Percentiles rank a stretch among this genome's conserved stretches.
phyloP scores from a whole-genome alignment of 179 eudicot genomes.

The Beta corolliflora region DNA sequence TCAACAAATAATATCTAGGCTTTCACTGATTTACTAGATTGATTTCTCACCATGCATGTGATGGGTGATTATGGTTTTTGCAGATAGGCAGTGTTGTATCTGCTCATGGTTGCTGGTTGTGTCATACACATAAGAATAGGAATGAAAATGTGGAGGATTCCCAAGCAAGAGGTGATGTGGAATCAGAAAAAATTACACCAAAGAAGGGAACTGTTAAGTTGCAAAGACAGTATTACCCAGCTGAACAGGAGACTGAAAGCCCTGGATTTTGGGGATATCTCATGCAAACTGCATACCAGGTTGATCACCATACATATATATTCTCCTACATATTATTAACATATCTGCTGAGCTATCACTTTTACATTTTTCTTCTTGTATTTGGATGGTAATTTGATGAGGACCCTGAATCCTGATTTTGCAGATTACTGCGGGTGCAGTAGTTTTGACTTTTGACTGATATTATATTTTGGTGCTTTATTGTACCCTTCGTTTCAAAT shows the following conservation, averaged over 20 bases:
- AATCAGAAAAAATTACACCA: slow-evolving; percentile 17
- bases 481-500: slow-evolving; percentile 56
- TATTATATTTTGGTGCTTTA: slow-evolving; percentile 71
- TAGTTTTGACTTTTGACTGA: slow-evolving; percentile 68
- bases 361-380: neutral
- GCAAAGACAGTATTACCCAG: slow-evolving; percentile 34
- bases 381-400: neutral
- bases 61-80: neutral
- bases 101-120: slow-evolving; percentile 63
- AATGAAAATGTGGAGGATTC: slow-evolving; percentile 15
- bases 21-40: neutral
- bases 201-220: slow-evolving; percentile 11
- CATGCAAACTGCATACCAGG: slow-evolving; percentile 67
- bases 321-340: too few species aligned
- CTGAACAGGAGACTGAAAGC: slow-evolving; percentile 19
- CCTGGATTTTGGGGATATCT: slow-evolving; percentile 56
- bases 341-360: neutral
- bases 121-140: slow-evolving; percentile 28
- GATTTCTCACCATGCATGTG: neutral
- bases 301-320: slow-evolving; percentile 2
- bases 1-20: too few species aligned
- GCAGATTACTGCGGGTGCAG: slow-evolving; percentile 83
- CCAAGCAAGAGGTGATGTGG: slow-evolving; percentile 29
- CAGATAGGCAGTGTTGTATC: slow-evolving; percentile 71
- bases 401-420: neutral